These are phyloP conservation scores for Stereocaulon alpinum DNA, from an alignment of 495 filamentous ascomycete genomes.

Conservation along the genomic window DNA sequence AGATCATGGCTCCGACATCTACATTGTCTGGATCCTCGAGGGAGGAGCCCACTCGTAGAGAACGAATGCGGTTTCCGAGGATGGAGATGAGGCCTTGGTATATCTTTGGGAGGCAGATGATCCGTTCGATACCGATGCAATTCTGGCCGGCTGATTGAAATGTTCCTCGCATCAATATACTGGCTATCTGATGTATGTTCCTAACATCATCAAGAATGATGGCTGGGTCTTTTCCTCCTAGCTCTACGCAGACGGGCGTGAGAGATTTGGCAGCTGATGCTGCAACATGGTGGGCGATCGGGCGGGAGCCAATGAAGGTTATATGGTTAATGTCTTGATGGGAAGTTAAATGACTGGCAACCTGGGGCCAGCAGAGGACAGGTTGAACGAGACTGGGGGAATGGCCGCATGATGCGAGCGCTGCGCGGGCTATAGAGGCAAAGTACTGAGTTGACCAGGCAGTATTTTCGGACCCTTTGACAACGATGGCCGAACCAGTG, in stretches of 20 bases:
- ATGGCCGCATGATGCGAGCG: constrained; percentile 74
- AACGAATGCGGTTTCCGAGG: constrained; percentile 59
- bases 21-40: constrained; percentile 56
- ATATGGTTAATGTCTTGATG: constrained; percentile 78
- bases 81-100: constrained; percentile 63
- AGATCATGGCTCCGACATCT: constrained; percentile 89
- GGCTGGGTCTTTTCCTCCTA: constrained; percentile 94
- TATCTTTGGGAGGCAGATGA: constrained; percentile 64
- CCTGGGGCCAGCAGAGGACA: constrained; percentile 75
- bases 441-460: constrained; percentile 85
- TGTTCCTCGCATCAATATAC: constrained; percentile 77
- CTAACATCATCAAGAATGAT: constrained; percentile 73
- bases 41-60: constrained; percentile 58
- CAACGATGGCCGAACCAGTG: constrained; percentile 81
- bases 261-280: constrained; percentile 73
- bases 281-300: constrained; percentile 80
- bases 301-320: constrained; percentile 93
- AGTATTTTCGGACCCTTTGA: constrained; percentile 89
- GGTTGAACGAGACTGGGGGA: constrained; percentile 74
- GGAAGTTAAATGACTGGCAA: constrained; percentile 72
- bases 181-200: constrained; percentile 59
- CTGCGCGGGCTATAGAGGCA: constrained; percentile 61
- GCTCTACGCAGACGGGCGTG: constrained; percentile 75
- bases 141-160: constrained; percentile 98
- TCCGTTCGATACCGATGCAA: constrained; percentile 91